Conservation (phyloP, 2,329 filamentous ascomycete species). For the Madurella fahalii region DNA sequence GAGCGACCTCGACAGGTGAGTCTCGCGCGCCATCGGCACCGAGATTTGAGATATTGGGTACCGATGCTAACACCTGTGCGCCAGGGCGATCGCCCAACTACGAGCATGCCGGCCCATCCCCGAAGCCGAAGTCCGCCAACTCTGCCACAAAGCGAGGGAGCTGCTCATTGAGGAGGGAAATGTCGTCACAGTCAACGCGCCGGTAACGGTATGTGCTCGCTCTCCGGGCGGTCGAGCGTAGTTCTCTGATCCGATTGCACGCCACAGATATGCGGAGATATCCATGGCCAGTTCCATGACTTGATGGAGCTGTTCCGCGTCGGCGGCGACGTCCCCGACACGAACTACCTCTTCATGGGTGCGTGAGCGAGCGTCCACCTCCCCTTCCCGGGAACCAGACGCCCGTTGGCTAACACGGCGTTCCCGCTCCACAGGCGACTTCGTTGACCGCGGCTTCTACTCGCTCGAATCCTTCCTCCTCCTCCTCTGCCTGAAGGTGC, state of each 20-base stretch:
- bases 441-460: slow-evolving; percentile 97
- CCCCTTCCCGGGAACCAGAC: neutral
- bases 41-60: slow-evolving; percentile 3
- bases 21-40: slow-evolving; percentile 6
- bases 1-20: slow-evolving; percentile 91
- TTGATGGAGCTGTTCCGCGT: slow-evolving; percentile 95
- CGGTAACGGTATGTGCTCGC: slow-evolving; percentile 68
- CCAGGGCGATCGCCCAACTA: slow-evolving; percentile 88
- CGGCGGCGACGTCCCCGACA: slow-evolving; percentile 89
- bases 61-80: slow-evolving; percentile 2
- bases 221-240: neutral
- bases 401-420: neutral
- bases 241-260: neutral
- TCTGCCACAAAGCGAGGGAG: slow-evolving; percentile 96
- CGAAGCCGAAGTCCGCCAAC: slow-evolving; percentile 88
- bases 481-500: slow-evolving; percentile 91
- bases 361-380: slow-evolving; percentile 12
- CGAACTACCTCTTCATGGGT: slow-evolving; percentile 97
- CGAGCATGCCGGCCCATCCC: slow-evolving; percentile 95
- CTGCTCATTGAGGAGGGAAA: slow-evolving; percentile 96
- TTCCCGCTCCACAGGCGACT: slow-evolving; percentile 62
- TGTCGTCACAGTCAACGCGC: slow-evolving; percentile 90
- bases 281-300: slow-evolving; percentile 95
- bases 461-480: slow-evolving; percentile 95
- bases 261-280: slow-evolving; percentile 83